These are phyloP conservation scores for Capsaspora owczarzaki DNA, from an alignment of 78 protist species.

Conservation along the genomic window DNA sequence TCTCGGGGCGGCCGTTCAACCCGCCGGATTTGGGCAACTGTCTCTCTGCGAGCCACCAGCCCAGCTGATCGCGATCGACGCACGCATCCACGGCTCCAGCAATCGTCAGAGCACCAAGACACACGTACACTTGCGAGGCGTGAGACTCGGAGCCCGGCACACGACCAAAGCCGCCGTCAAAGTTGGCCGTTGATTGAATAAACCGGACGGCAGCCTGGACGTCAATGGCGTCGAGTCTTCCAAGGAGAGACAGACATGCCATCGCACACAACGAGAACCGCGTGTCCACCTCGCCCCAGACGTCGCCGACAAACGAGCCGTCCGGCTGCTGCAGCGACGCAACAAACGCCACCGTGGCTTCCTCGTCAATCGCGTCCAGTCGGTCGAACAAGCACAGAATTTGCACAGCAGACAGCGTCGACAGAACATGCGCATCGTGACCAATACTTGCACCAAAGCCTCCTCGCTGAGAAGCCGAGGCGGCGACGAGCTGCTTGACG, in stretches of 20 bases:
- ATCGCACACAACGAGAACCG: constrained; percentile 91
- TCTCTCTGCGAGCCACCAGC: constrained; percentile 98
- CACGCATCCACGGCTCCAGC: constrained; percentile 9
- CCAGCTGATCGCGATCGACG: constrained; percentile 65
- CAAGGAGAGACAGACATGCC: constrained; percentile 67
- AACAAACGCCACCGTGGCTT: constrained; percentile 36
- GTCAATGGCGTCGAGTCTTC: constrained; percentile 47
- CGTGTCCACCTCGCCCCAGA: constrained; percentile 97
- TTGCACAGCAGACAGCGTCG: constrained; percentile 93
- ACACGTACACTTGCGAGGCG: constrained; percentile 96
- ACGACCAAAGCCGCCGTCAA: constrained; percentile 95
- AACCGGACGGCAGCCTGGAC: constrained; percentile 56
- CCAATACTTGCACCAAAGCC: constrained; percentile 88
- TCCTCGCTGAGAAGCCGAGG: no score
- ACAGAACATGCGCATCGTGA: constrained; percentile 94
- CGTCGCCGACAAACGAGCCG: constrained; percentile 96
- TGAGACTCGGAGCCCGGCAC: constrained; percentile 96
- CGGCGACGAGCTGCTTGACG: no score
- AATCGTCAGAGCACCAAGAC: constrained; percentile 94
- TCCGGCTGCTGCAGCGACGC: constrained; percentile 77
- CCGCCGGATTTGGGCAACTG: constrained; percentile 97
- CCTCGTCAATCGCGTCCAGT: constrained; percentile 49
- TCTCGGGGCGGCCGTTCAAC: constrained; percentile 99
- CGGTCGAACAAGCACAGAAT: constrained; percentile 57
- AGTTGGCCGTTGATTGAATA: constrained; percentile 74